Evolutionary conservation across 192 early-diverging fungal genomes (phyloP).

Genomic region (Backusella psychrophila): DNA sequence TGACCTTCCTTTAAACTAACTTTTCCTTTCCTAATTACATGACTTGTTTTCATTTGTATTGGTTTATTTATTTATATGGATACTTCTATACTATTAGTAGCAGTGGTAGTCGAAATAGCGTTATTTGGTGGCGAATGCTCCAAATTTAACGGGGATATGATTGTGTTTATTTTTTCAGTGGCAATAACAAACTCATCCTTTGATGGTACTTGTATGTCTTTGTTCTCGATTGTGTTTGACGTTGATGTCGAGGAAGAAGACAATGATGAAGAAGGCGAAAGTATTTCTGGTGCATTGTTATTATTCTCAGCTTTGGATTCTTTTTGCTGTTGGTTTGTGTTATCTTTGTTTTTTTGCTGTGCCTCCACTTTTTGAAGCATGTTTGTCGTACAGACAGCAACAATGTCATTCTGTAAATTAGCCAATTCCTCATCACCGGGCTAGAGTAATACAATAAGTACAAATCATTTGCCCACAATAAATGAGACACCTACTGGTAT

Average conservation of each 20-base stretch:
- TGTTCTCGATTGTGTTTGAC: neutral
- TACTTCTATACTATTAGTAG: neutral
- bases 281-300: neutral
- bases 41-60: neutral
- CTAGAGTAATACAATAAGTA: constrained; percentile 4
- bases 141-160: neutral
- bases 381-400: constrained; percentile 36
- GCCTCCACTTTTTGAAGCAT: constrained; percentile 22
- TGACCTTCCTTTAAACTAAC: neutral
- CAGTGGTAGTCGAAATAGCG: neutral
- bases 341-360: neutral
- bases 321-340: neutral
- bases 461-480: neutral
- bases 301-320: neutral
- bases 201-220: neutral
- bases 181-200: neutral
- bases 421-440: constrained; percentile 30
- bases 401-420: constrained; percentile 37
- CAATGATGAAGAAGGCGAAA: neutral
- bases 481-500: constrained; percentile 59
- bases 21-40: neutral
- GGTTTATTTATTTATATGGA: neutral
- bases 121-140: neutral
- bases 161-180: neutral
- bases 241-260: neutral